Evolutionary conservation across 2,329 filamentous ascomycete species (phyloP), one percentile per base, ranked within the genome.

Genomic region (Claviceps cyperi): DNA sequence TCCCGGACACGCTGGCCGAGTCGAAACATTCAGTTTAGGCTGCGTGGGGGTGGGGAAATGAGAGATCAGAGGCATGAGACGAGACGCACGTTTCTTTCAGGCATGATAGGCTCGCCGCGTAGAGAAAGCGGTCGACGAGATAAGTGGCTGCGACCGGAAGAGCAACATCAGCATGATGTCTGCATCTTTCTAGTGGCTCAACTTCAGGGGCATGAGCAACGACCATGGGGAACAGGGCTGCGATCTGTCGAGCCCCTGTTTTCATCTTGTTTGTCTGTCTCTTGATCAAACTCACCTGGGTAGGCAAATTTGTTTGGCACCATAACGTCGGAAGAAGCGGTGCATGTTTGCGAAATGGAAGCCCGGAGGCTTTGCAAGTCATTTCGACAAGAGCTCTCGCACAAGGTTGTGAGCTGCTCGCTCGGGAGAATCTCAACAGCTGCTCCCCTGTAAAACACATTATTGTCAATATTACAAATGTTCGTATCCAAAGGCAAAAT

Each of bases 311-410:
- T 43, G 47, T 22, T 36, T 17, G 39, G 47, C 19, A 48, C 47
- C 47, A 43, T 48, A 9, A 48, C n/a, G 36, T 48, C 47, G 22
- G 21, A 43, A 36, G 37, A n/a, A 19, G 39, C 39, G 15, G 38
- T 48, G 47, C 47, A 48, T 43, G 47, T 15, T 8, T 11, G 13
- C 37, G 21, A 41, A 13, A 48, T 48, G 38, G 47, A 35, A 22
- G 15, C 19, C 22, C 47, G 37, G 5, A 48, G 38, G 14, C 38
- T 43, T n/a, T 11, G 38, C 24, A 48, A 17, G 47, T 48, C 47
- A 35, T 43, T 36, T 21, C 35, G 39, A 43, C 47, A 48, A 7
- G 47, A 43, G 39, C 47, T 48, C 39, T 48, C 39, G 39, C 47
- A 48, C 37, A 48, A 19, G 6, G 38, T 28, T 1, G 22, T 17